Evolutionary conservation across 257 asterid genomes (phyloP).

Genomic region (Asclepias syriaca): DNA sequence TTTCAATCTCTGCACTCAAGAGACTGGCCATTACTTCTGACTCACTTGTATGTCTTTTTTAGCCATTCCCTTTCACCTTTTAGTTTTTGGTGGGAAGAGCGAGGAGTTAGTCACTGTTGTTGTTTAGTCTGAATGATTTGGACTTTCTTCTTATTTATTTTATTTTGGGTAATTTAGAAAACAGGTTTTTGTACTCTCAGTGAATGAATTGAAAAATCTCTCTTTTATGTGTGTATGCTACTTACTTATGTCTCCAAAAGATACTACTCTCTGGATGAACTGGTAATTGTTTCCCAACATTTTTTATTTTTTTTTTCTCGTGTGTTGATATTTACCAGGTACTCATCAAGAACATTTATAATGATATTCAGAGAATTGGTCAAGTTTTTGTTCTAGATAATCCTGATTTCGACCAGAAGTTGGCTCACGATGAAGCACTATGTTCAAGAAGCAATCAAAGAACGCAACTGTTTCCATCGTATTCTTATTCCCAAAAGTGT

Average conservation of each 20-base stretch:
- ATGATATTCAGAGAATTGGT: conserved; percentile 55
- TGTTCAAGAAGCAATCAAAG: conserved; percentile 29
- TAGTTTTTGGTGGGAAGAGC: neutral
- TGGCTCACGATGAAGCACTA: conserved; percentile 18
- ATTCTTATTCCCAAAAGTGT: conserved; percentile 35
- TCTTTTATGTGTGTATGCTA: neutral
- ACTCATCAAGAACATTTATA: conserved; percentile 50
- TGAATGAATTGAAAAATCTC: neutral
- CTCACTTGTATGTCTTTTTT: conserved; percentile 48
- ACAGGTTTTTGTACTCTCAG: neutral
- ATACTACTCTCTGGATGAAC: neutral
- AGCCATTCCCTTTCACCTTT: neutral
- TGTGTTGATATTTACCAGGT: conserved; percentile 36
- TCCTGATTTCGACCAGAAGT: conserved; percentile 34
- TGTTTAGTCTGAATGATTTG: no score
- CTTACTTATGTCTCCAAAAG: neutral
- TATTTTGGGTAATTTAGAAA: no score
- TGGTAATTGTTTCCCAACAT: conserved; percentile 1
- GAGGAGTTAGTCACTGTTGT: no score
- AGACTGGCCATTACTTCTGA: conserved; percentile 81
- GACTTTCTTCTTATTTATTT: no score
- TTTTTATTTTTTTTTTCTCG: neutral
- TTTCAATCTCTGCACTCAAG: conserved; percentile 63
- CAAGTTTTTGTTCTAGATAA: conserved; percentile 84
- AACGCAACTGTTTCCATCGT: conserved; percentile 54